Base-by-base conservation (phyloP, 352 stramenopile genomes). In the Pythium brachiatum region DNA sequence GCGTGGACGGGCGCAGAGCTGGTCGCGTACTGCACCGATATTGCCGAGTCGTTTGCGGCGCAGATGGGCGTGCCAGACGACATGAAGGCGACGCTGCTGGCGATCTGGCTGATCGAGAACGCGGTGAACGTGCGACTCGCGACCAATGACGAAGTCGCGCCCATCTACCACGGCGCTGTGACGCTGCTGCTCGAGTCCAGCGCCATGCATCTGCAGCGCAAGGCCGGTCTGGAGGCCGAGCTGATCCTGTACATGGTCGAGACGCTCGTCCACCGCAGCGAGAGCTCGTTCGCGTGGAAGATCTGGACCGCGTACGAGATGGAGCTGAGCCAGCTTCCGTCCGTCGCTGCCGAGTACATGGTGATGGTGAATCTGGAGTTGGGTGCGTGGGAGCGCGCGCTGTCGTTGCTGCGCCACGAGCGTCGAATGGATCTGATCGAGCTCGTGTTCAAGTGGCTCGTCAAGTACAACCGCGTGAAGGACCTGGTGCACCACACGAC, bases 301-400 rank as follows among this genome's bases (percentile, higher is more conserved):
- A 79, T 94, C n/a, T 92, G 82, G 85, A 90, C 82, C 32, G 84
- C 79, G 7, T 94, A 92, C 57, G 81, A 81, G 7, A 70, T 92
- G 16, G 74, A 90, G 31, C 60, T 92, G 18, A 58, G 66, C 12
- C 52, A 76, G n/a, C 71, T 77, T 7, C 73, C 78, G 9, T 44
- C 73, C 18, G 74, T 79, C 12, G 74, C 79, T 23, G 89, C 79
- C 0, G 85, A 92, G 23, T 74, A 90, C n/a, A 67, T 81, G 11
- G 75, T 91, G n/a, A 78, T 94, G 23, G 79, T 92, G 48, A 89
- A 83, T 44, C 69, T 94, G 9, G 82, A 94, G 56, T 69, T 92
- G 27, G 75, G 84, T 27, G 68, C 86, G 53, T 94, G 85, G 85
- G 85, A 94, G 39, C 82, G 78, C 18, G 81, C 81, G 9, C 51